A percentile compares a stretch with the other conserved stretches of the same genome.
These are phyloP conservation scores for Malania oleifera DNA, from an alignment of 164 flowering plant species.

Conservation along the genomic window DNA sequence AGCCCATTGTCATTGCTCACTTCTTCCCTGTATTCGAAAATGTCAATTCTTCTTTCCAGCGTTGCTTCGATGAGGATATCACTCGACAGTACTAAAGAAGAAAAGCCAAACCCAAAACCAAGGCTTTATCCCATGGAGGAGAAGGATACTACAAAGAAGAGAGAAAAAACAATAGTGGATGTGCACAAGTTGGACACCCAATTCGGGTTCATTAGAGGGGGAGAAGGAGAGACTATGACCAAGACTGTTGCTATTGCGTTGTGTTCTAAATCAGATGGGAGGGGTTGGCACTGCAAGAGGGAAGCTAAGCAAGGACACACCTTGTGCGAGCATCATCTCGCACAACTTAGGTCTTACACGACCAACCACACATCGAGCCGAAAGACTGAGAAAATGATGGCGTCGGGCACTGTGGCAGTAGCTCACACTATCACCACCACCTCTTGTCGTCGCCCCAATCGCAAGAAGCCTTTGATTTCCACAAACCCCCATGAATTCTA, in stretches of 20 bases:
- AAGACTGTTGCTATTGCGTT: background rate
- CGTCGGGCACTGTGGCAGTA: too few species aligned
- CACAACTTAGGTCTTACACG: constrained; percentile 20
- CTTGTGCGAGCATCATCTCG: constrained; percentile 31
- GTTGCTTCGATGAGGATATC: constrained; percentile 27
- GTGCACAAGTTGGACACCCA: too few species aligned
- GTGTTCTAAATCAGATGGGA: constrained; percentile 35
- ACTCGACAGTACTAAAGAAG: too few species aligned
- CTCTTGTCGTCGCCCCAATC: constrained; percentile 17
- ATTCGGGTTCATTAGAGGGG: too few species aligned
- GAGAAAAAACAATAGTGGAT: too few species aligned
- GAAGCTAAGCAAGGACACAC: constrained; percentile 26
- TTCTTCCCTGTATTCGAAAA: background rate
- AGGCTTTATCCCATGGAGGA: background rate
- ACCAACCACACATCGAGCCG: background rate
- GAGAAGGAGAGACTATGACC: background rate
- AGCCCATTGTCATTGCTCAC: background rate
- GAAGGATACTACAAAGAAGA: background rate
- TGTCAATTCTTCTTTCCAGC: constrained; percentile 7
- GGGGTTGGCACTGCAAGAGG: constrained; percentile 38
- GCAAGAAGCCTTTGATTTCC: constrained; percentile 5
- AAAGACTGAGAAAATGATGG: too few species aligned
- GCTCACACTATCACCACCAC: too few species aligned
- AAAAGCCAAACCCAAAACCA: too few species aligned
- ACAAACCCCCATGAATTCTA: constrained; percentile 45